Conservation (phyloP, 768 basidiomycete genomes). For the Gautieria morchelliformis region DNA sequence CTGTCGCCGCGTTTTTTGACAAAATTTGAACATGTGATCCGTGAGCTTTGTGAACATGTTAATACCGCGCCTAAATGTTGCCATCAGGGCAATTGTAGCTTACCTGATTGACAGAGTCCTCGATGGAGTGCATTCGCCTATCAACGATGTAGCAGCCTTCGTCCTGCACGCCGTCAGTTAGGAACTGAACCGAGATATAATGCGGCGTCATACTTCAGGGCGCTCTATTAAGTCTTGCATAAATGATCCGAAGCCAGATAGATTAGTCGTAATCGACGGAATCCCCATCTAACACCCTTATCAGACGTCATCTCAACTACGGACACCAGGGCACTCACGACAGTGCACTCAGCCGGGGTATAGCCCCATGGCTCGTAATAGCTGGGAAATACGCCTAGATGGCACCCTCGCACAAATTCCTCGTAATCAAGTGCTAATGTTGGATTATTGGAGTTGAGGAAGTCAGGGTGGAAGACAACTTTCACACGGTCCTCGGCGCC, state of each 20-base stretch:
- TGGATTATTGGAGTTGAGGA: constrained; percentile 95
- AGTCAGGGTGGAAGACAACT: constrained; percentile 96
- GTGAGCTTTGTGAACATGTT: constrained; percentile 32
- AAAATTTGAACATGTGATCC: constrained; percentile 65
- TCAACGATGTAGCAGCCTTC: constrained; percentile 98
- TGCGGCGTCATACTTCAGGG: constrained; percentile 38
- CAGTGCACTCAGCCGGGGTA: constrained; percentile 98
- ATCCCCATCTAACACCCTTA: constrained; percentile 74
- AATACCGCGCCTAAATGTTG: not conserved
- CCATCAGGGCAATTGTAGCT: not conserved
- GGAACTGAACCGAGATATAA: not conserved
- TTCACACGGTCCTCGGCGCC: constrained; percentile 83
- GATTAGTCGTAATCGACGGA: constrained; percentile 92
- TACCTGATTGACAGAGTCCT: constrained; percentile 75
- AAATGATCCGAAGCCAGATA: constrained; percentile 96
- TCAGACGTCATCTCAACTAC: not conserved
- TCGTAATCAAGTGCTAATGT: constrained; percentile 97
- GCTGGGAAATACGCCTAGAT: constrained; percentile 96
- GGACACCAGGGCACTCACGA: constrained; percentile 39
- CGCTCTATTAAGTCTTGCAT: constrained; percentile 97
- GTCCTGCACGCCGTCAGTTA: constrained; percentile 31
- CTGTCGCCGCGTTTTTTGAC: constrained; percentile 81
- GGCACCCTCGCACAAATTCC: constrained; percentile 97
- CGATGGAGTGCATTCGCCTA: constrained; percentile 77
- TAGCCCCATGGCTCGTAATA: constrained; percentile 98